Evolutionary conservation across 2,329 filamentous ascomycete species (phyloP), one percentile per base, ranked within the genome.

Genomic region (Elsinoe perseae): DNA sequence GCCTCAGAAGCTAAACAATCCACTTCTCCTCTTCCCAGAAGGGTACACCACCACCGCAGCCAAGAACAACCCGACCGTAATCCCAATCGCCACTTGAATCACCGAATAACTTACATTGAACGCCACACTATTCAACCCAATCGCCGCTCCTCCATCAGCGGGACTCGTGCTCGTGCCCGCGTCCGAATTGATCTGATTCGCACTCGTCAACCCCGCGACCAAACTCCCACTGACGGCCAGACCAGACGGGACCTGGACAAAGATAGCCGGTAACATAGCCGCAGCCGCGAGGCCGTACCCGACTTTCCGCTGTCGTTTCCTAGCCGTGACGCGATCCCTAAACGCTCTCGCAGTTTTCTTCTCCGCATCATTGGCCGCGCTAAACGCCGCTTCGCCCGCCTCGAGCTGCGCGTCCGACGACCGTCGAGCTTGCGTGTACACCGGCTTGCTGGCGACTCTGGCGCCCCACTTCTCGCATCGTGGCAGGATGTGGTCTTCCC

Each of bases 191-290:
- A 82, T 79, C 61, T 81, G 75, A 60, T 83, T 75, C 0, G 81
- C 80, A 2, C 75, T 77, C 8, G 75, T 75, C 43, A 84, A 72
- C 12, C 81, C 81, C 0, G 75, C 73, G 1, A 84, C 75, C 16
- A 84, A 65, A 12, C 74, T 77, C 1, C 81, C 81, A 54, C 73
- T 77, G 1, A 82, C 80, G 2, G 80, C 78, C 2, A 84, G 70
- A 1, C 81, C 81, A 2, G 75, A 79, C 0, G 81, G 81, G 0
- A 84, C 81, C 58, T 83, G 79, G 1, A 83, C 80, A 60, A 95
- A 95, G 61, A 95, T 95, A 4, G 86, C 90, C 0, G 90, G 90
- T 8, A 95, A 73, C 77, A 95, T 88, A 1, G 87, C 86, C 0
- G 89, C 88, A 0, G 89, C 89, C 0, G 90, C 90, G 2, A 95